Percentiles rank a stretch among this genome's conserved stretches.
Conservation (phyloP, 202 grass and related monocot species). For the Schoenoplectus triqueter region DNA sequence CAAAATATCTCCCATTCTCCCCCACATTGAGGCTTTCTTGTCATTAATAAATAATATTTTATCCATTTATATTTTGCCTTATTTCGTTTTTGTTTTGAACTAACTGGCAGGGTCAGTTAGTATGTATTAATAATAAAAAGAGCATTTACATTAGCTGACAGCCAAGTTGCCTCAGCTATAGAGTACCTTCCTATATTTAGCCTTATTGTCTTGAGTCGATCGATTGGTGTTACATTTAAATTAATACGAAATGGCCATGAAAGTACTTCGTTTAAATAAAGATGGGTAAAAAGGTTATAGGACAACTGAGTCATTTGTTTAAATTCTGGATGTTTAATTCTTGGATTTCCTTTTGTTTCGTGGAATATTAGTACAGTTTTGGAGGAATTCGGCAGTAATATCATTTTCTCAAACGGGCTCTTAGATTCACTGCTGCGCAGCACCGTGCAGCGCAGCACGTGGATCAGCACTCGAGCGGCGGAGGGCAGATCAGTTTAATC, state of each 20-base stretch:
- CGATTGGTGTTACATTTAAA: neutral
- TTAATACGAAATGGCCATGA: neutral
- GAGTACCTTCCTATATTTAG: neutral
- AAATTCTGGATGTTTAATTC: constrained; percentile 19
- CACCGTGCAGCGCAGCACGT: too few relatives aligned
- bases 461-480: constrained; percentile 57
- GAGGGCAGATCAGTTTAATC: constrained; percentile 54
- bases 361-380: constrained; percentile 69
- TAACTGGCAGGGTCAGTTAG: too few relatives aligned
- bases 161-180: too few relatives aligned
- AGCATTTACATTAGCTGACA: too few relatives aligned
- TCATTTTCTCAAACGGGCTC: constrained; percentile 96
- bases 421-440: constrained; percentile 49
- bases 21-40: neutral
- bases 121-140: too few relatives aligned
- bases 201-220: neutral
- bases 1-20: neutral
- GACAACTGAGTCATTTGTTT: neutral
- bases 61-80: neutral
- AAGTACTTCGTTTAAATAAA: constrained; percentile 18
- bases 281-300: neutral
- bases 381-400: constrained; percentile 86
- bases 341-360: constrained; percentile 20
- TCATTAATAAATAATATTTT: neutral
- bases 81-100: neutral